Base-by-base conservation (phyloP, 2,329 filamentous ascomycete species). In the Paracoccidioides brasiliensis region DNA sequence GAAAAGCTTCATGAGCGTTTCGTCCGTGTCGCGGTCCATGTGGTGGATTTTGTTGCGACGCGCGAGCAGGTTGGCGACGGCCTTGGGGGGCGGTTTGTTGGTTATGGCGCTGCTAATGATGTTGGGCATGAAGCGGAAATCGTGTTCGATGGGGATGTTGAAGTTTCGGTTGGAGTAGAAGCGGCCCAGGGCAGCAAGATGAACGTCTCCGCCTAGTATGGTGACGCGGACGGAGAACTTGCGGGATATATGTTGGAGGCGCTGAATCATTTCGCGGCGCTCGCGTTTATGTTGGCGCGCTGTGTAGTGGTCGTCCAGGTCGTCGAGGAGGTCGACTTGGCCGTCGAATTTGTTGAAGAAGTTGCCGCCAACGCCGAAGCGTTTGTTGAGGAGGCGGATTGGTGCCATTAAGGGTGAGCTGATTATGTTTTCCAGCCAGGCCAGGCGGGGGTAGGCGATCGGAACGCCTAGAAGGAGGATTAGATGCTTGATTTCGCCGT, bases 301-400 rank as follows among this genome's bases (percentile, higher is more conserved):
- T 1, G 91, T 96, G 75, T 96, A 96, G 63, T 84, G 82, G 63
- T 85, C 82, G 62, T 84, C 82, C 45, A 85, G 66, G 60, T 84
- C 81, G 58, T 84, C 82, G 5, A 85, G 70, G 42, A 85, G 68
- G 73, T 84, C 82, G 35, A 84, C 79, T 52, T 78, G 74, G 42
- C 91, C 91, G 63, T 96, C 91, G 62, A 97, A 96, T 56, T 89
- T 80, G 70, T 97, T 97, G 77, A 97, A 95, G 46, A 96, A 76
- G 53, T 83, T 82, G 51, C 90, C 90, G 4, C 86, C 86, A 46
- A 95, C 72, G 56, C 91, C 91, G 62, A 97, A 95, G 32, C 90
- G 82, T 69, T 90, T 87, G 75, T 95, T 93, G 63, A 96, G 69
- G 59, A 97, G 84, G 65, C 90, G 90, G 66, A 96, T 82, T 0